Percentiles rank a stretch among this genome's conserved stretches.
These are phyloP conservation scores for Euphorbia schlechtendalii DNA, from an alignment of 441 rosid species.

Conservation along the genomic window DNA sequence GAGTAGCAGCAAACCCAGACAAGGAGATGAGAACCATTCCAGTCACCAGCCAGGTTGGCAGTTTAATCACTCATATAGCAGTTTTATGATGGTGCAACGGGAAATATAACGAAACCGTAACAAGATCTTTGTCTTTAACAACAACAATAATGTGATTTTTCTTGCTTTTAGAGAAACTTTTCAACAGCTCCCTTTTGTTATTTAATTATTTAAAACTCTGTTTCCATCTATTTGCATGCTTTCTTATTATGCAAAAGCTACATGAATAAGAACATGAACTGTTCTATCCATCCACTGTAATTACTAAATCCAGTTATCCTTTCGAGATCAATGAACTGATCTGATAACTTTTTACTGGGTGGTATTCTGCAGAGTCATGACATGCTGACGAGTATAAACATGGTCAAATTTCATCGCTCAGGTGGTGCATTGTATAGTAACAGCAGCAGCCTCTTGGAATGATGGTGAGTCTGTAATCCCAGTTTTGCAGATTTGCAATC, in stretches of 20 bases:
- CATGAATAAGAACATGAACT: too few relatives aligned
- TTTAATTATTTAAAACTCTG: too few relatives aligned
- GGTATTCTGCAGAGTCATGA: conserved; percentile 22
- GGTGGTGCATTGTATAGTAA: conserved; percentile 15
- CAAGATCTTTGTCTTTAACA: too few relatives aligned
- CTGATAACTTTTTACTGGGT: conserved; percentile 2
- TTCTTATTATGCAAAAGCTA: not conserved
- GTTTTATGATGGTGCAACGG: not conserved
- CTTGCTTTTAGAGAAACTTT: too few relatives aligned
- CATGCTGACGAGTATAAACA: not conserved
- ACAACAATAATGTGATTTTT: too few relatives aligned
- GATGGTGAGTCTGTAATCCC: conserved; percentile 11
- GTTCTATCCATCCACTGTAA: not conserved
- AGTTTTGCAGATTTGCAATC: not conserved
- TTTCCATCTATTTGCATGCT: not conserved
- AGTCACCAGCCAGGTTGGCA: conserved; percentile 40
- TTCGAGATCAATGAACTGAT: not conserved
- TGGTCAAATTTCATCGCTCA: conserved; percentile 18
- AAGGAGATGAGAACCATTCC: conserved; percentile 38
- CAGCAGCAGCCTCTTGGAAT: conserved; percentile 6
- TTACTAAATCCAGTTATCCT: not conserved
- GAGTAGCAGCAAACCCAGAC: conserved; percentile 43
- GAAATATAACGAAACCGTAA: not conserved
- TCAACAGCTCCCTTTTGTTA: too few relatives aligned
- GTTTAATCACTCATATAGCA: conserved; percentile 6